phyloP scores from a whole-genome alignment of 352 stramenopile genomes.

The Globisporangium acanthophoron region DNA sequence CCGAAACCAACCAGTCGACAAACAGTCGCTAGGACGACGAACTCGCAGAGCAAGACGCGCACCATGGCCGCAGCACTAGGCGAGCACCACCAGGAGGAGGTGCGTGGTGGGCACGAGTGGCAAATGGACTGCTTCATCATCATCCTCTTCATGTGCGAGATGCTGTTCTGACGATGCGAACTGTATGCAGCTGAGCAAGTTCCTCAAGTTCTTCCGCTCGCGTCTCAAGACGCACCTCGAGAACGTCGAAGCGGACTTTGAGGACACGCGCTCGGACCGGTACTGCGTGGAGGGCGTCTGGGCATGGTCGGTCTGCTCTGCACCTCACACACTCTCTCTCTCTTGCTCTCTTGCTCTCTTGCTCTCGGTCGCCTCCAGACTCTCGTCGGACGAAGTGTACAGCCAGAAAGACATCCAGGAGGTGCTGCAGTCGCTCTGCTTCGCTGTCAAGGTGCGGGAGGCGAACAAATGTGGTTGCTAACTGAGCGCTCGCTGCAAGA shows the following conservation, averaged over 20 bases:
- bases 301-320: not conserved
- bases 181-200: conserved; percentile 48
- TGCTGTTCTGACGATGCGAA: not conserved
- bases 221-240: conserved; percentile 68
- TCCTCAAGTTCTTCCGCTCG: conserved; percentile 85
- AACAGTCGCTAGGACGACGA: not conserved
- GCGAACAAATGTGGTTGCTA: not conserved
- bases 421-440: conserved; percentile 68
- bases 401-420: conserved; percentile 80
- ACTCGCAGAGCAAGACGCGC: not conserved
- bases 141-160: not conserved
- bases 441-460: conserved; percentile 58
- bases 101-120: conserved; percentile 8
- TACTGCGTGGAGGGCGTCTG: conserved; percentile 2
- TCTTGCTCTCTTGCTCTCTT: too few species aligned
- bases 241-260: conserved; percentile 81
- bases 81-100: conserved; percentile 64
- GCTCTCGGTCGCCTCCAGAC: conserved; percentile 11
- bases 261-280: conserved; percentile 76
- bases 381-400: conserved; percentile 79
- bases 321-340: not conserved
- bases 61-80: conserved; percentile 22
- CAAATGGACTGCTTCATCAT: not conserved
- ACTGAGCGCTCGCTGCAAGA: not conserved
- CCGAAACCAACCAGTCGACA: not conserved